Conservation (phyloP, 176 grass and related monocot genomes). For the Carex littledalei region DNA sequence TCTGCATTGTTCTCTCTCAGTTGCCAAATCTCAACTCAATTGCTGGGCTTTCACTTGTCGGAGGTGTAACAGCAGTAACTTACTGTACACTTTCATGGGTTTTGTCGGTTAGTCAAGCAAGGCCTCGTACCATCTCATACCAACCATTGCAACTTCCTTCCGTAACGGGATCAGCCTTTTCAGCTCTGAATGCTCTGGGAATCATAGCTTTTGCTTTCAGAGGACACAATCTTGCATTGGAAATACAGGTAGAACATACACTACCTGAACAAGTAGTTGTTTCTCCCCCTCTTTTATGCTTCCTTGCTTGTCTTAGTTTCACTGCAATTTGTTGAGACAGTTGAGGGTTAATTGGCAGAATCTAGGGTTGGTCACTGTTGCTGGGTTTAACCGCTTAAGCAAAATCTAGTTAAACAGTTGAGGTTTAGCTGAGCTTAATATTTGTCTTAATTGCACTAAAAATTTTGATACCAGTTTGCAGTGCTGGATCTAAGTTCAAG, state of each 20-base stretch:
- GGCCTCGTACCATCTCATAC: constrained; percentile 56
- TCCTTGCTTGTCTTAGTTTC: not conserved
- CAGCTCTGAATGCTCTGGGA: constrained; percentile 75
- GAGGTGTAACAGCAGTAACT: constrained; percentile 77
- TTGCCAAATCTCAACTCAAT: constrained; percentile 98
- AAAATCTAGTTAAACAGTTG: not conserved
- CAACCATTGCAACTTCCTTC: constrained; percentile 42
- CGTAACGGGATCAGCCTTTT: constrained; percentile 43
- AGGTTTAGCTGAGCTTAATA: not conserved
- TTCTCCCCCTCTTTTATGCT: not conserved
- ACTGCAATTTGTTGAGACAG: not conserved
- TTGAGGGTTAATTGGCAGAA: not conserved
- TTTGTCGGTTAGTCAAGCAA: constrained; percentile 65
- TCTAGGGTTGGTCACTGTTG: not conserved
- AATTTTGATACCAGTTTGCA: not conserved
- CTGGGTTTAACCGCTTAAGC: not conserved
- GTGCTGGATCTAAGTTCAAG: not conserved
- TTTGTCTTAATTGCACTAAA: not conserved
- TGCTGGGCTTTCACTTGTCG: constrained; percentile 83
- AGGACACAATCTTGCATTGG: constrained; percentile 90
- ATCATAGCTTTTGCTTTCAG: constrained; percentile 96
- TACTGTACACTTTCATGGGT: constrained; percentile 92
- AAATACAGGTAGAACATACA: constrained; percentile 77
- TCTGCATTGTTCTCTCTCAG: constrained; percentile 86
- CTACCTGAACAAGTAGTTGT: not conserved